These are phyloP conservation scores for Pichia sp. DNA, from an alignment of 1,139 yeast genomes.

Conservation along the genomic window DNA sequence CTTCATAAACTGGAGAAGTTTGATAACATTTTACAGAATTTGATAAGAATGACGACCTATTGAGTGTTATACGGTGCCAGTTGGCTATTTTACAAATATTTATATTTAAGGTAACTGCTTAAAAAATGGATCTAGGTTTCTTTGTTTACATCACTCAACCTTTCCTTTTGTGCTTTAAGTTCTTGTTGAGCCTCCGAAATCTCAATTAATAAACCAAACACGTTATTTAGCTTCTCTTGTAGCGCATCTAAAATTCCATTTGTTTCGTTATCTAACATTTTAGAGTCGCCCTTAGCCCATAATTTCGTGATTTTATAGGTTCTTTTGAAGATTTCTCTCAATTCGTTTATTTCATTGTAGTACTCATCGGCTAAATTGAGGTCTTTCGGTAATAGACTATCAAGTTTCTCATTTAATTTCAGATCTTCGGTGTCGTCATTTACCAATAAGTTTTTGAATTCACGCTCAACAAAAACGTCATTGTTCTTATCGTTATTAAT, in stretches of 20 bases:
- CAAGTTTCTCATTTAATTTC: background rate
- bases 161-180: background rate
- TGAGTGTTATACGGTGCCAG: background rate
- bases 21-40: slow-evolving; percentile 5
- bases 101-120: too few relatives aligned
- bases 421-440: background rate
- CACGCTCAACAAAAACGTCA: slow-evolving; percentile 4
- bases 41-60: slow-evolving; percentile 4
- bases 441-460: slow-evolving; percentile 5
- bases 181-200: background rate
- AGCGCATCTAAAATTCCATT: slow-evolving; percentile 1
- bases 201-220: background rate
- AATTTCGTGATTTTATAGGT: slow-evolving; percentile 2
- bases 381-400: background rate
- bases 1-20: slow-evolving; percentile 25
- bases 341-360: slow-evolving; percentile 1
- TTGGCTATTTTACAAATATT: background rate
- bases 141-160: too few relatives aligned
- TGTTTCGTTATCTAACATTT: slow-evolving; percentile 8
- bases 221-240: slow-evolving; percentile 1
- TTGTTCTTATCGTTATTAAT: slow-evolving; percentile 2
- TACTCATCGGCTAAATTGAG: slow-evolving; percentile 1
- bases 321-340: slow-evolving; percentile 3
- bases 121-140: background rate
- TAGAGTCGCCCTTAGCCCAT: slow-evolving; percentile 5